Conservation (phyloP, 2,329 filamentous ascomycete genomes). For the Stemphylium vesicarium region DNA sequence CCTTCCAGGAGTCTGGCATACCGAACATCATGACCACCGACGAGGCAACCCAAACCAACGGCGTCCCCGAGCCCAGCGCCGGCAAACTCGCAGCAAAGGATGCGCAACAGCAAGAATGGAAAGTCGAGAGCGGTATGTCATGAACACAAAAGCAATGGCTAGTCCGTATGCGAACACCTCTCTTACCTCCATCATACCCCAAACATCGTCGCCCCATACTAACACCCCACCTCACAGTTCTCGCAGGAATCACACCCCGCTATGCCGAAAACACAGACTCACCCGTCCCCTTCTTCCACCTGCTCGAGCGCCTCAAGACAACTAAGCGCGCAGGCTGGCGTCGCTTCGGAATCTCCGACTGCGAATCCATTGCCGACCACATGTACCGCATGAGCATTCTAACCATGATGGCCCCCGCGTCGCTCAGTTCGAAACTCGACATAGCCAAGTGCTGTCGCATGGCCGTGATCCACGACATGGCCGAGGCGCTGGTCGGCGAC, state of each 20-base stretch:
- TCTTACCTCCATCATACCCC: constrained; percentile 11
- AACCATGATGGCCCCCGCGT: constrained; percentile 84
- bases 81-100: constrained; percentile 43
- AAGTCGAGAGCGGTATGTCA: constrained; percentile 55
- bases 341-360: constrained; percentile 75
- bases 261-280: constrained; percentile 69
- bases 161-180: constrained; percentile 42
- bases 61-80: constrained; percentile 43
- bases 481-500: constrained; percentile 91
- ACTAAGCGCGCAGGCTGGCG: constrained; percentile 96
- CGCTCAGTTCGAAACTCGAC: constrained; percentile 74
- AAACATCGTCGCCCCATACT: neutral
- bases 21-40: constrained; percentile 32
- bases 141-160: constrained; percentile 26
- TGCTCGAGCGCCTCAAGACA: constrained; percentile 92
- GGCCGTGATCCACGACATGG: constrained; percentile 97
- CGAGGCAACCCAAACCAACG: constrained; percentile 53
- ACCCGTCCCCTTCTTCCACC: constrained; percentile 90
- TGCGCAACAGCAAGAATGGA: constrained; percentile 43
- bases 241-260: constrained; percentile 66
- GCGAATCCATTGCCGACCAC: constrained; percentile 95
- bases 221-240: constrained; percentile 54
- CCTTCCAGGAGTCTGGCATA: constrained; percentile 11
- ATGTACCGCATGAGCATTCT: constrained; percentile 99
- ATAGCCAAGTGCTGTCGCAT: constrained; percentile 88